Base-by-base conservation (phyloP, 179 eudicot species). In the Beta lomatogona region DNA sequence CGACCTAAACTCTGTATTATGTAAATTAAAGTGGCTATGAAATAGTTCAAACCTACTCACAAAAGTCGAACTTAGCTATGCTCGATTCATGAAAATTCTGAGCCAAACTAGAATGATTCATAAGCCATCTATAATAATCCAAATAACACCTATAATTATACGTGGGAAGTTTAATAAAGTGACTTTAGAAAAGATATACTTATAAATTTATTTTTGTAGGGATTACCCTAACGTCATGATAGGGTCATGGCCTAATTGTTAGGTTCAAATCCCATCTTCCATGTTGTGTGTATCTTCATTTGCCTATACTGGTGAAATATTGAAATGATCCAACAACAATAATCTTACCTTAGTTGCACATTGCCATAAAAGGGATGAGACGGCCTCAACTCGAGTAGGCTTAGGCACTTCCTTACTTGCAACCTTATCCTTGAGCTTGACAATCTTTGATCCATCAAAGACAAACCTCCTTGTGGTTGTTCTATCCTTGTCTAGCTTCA, bases 301-400 rank as follows among this genome's bases (percentile, higher is more conserved):
- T 58, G 63, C 8, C 64, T n/a, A 6, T 19, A 59, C 64, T 18
- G 9, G 9, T 59, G 4, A 59, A 59, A 59, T 19, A 18, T 0
- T 36, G 41, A 36, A 36, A 36, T 36, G 41, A 36, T 36, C 41
- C 3, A 6, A 5, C 9, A 6, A 66, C 4, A 67, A 41, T 5
- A 18, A 71, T n/a, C 71, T 63, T 63, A 85, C 82, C 87, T 64
- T 75, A n/a, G 83, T 81, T 58, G 83, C 84, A 76, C 85, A 83
- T 74, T 86, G 85, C 90, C 90, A 89, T 3, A 89, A 66, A 55
- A 88, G 78, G 3, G 89, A 86, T 0, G 88, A 83, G 13, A 89
- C 89, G 1, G 68, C 88, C 79, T 89, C 92, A 21, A 89, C 88
- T 11, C 90, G 86, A 6, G 90, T 84, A 46, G 90, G 90, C 61